Conservation (phyloP, 495 filamentous ascomycete genomes). For the Lasiosphaeriaceae sp. region DNA sequence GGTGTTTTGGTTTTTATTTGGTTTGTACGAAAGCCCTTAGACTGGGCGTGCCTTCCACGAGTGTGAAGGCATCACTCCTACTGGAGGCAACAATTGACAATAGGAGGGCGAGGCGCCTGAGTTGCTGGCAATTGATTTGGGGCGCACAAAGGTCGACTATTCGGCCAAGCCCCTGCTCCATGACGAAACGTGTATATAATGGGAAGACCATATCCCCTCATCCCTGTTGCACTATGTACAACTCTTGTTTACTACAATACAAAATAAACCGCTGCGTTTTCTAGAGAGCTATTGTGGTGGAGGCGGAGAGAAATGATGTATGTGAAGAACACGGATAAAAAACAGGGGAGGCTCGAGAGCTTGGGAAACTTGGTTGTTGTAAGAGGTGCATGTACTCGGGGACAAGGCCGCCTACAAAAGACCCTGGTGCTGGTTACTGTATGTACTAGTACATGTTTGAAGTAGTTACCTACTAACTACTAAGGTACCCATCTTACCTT, state of each 20-base stretch:
- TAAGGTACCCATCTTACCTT: too few species aligned
- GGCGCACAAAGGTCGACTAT: neutral
- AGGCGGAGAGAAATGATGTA: too few species aligned
- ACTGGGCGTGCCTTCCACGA: neutral
- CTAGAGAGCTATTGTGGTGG: too few species aligned
- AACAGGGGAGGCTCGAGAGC: too few species aligned
- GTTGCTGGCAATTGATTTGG: too few species aligned
- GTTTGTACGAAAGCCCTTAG: conserved; percentile 1
- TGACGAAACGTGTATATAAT: neutral
- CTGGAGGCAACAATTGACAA: neutral
- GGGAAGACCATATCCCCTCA: neutral
- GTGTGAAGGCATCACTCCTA: neutral
- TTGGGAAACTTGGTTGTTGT: too few species aligned
- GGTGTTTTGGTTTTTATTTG: neutral
- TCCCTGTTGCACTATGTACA: neutral
- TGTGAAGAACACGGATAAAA: too few species aligned
- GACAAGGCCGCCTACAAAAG: too few species aligned
- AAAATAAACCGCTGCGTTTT: neutral
- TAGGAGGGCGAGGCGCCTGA: neutral
- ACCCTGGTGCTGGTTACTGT: too few species aligned
- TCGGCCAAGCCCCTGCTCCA: neutral
- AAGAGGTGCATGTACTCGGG: too few species aligned
- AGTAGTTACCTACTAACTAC: too few species aligned
- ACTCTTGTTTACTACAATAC: neutral
- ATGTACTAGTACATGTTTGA: too few species aligned